Evolutionary conservation across 1,284 basidiomycete genomes (phyloP), one percentile per base, ranked within the genome.

Genomic region (Coniophora puteana): DNA sequence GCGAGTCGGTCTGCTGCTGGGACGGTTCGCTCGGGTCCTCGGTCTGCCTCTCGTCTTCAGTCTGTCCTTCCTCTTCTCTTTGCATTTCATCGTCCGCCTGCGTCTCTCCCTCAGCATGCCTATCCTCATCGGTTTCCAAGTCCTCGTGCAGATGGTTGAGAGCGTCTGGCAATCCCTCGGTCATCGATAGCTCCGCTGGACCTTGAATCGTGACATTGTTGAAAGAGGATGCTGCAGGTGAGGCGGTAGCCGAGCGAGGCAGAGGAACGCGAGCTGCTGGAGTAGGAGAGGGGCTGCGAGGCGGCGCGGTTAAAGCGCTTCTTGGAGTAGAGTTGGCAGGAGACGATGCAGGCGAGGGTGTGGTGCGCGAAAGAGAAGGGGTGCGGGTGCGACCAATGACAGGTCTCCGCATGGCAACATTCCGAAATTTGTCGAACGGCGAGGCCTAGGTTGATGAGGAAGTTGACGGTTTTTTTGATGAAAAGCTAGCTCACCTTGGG

Each of bases 311-410:
- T 30, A 59, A 65, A 40, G 60, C 71, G 43, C 78, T 82, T 16
- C 68, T 69, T 13, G 83, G 83, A 1, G 83, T 86, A 2, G 83
- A 80, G 48, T 84, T 71, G 0, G 74, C 59, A 0, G 80, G 73
- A 0, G 84, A 85, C 4, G 80, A 74, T 0, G 65, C 59, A 22
- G 68, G 74, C 2, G 85, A 83, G 17, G 80, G 73, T 0, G 75
- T 72, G 0, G 80, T 82, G 30, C 74, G 74, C 3, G 85, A 76
- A 8, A 88, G 68, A 5, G 84, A 86, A 3, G 84, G 85, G 7
- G 83, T 87, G n/a, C 84, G 76, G 18, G 70, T 71, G 17, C 80
- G 72, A 13, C n/a, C n/a, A n/a, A 70, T 60, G 16, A 74, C 57
- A 8, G 76, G 71, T 43, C 69, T 71, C 20, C 82, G 72, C 38